Percentiles rank a stretch among this genome's conserved stretches.
Evolutionary conservation across 805 yeast species (phyloP).

Genomic region (Yamadazyma sp.): DNA sequence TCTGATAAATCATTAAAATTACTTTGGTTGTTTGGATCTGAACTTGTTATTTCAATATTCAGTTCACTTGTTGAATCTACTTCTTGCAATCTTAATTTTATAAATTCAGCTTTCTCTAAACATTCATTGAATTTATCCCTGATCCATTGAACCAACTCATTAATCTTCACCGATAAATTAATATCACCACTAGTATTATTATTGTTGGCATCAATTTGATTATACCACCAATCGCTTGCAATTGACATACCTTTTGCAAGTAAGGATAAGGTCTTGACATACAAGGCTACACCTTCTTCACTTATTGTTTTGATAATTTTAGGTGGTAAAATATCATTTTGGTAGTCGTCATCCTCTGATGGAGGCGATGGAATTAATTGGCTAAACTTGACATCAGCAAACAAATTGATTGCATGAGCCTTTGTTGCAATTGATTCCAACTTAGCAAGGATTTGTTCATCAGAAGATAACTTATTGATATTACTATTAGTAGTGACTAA

Average conservation of each 20-base stretch:
- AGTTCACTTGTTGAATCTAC: constrained; percentile 28
- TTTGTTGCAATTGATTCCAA: constrained; percentile 81
- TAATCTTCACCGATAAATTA: constrained; percentile 41
- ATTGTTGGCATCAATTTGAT: constrained; percentile 20
- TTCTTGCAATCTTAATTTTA: constrained; percentile 55
- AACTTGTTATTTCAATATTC: constrained; percentile 2
- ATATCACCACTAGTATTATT: constrained; percentile 8
- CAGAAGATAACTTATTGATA: constrained; percentile 18
- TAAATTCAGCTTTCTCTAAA: constrained; percentile 81
- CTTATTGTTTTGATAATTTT: constrained; percentile 57
- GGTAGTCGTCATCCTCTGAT: constrained; percentile 34
- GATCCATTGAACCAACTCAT: constrained; percentile 85
- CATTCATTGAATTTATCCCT: constrained; percentile 86
- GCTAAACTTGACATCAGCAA: constrained; percentile 86
- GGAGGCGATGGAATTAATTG: constrained; percentile 80
- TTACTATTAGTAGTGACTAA: constrained; percentile 15
- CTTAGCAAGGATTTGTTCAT: constrained; percentile 38
- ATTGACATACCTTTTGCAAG: constrained; percentile 82
- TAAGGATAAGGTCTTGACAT: constrained; percentile 78
- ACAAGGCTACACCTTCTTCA: constrained; percentile 83
- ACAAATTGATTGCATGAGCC: constrained; percentile 82
- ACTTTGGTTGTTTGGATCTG: neutral
- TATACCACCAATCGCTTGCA: constrained; percentile 90
- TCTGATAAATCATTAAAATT: constrained; percentile 1
- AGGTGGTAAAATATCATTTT: constrained; percentile 51